phyloP scores from a whole-genome alignment of 768 basidiomycete species.

The Tulasnella sp. region DNA sequence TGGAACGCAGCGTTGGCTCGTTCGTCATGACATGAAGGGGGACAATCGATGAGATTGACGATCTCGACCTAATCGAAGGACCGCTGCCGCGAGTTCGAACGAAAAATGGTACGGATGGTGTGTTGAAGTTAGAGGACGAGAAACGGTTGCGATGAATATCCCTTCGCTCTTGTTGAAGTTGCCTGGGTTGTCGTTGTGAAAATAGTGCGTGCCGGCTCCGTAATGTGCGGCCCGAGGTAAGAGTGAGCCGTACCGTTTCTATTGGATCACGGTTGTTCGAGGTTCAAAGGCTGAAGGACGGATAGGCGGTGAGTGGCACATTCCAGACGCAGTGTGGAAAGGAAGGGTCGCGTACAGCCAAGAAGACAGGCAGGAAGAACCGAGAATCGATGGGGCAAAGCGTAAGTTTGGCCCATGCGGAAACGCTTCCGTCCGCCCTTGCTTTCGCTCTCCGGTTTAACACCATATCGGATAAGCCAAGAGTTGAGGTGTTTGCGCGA shows the following conservation, averaged over 20 bases:
- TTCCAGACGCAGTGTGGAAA: background rate
- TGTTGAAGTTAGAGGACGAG: slow-evolving; percentile 37
- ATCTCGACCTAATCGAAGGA: slow-evolving; percentile 97
- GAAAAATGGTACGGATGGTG: slow-evolving; percentile 63
- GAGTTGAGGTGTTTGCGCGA: too few species aligned
- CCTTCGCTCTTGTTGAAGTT: slow-evolving; percentile 99
- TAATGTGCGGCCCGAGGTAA: slow-evolving; percentile 93
- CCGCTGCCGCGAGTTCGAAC: slow-evolving; percentile 91
- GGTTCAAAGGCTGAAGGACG: slow-evolving; percentile 65
- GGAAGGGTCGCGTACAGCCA: slow-evolving; percentile 57
- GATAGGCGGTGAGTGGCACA: background rate
- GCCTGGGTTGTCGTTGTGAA: slow-evolving; percentile 88
- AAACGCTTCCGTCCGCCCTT: too few species aligned
- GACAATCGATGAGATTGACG: slow-evolving; percentile 92
- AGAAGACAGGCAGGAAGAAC: slow-evolving; percentile 90
- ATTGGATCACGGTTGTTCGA: slow-evolving; percentile 72
- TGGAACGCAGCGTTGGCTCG: slow-evolving; percentile 69
- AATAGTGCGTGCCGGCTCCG: slow-evolving; percentile 95
- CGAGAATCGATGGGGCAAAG: slow-evolving; percentile 47
- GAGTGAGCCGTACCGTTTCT: slow-evolving; percentile 74
- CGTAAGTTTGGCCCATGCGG: too few species aligned
- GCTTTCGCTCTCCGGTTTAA: too few species aligned
- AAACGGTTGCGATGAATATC: slow-evolving; percentile 59
- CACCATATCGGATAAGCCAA: too few species aligned
- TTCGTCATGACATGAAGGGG: slow-evolving; percentile 93